Base-by-base conservation (phyloP, 2,329 filamentous ascomycete genomes). In the Phyllachora maydis region DNA sequence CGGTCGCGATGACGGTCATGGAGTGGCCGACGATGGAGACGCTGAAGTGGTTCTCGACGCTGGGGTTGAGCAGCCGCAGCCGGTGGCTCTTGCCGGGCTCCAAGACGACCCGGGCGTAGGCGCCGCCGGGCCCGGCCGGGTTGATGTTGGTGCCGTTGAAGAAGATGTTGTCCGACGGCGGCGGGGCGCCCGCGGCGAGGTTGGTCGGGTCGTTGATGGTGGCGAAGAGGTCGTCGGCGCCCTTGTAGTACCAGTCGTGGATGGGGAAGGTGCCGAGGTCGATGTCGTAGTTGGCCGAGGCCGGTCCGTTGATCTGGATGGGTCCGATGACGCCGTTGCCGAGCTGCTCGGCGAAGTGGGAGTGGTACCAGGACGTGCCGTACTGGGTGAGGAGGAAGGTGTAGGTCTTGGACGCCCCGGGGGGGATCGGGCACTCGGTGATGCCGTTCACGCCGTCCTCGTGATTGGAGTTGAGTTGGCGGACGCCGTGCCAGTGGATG, bases 21-120 rank as follows among this genome's bases (percentile, higher is more conserved):
- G 43, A 44, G 36, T 68, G 62, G 14, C 49, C 48, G 26, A 54
- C 56, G 18, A 64, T 50, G 19, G 59, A 56, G 24, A 67, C 53
- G 2, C 49, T 54, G 32, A 59, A 46, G 11, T 47, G 48, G 29
- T 62, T 39, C 47, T 37, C 53, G 37, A 42, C 62, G 36, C 35
- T 65, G 1, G 52, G 47, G 40, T 61, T 62, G 35, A 61, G 50
- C 18, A 63, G 35, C 2, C 57, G 43, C 16, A 63, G 39, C 7
- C 47, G 49, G 38, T 63, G 54, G 14, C 44, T 48, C 40, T 54
- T 57, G 21, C 50, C 50, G 19, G 46, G 26, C 7, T 34, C 42
- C 24, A 55, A 30, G 15, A 28, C 40, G 19, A 48, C 34, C 14
- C 31, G 34, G 13, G 36, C 38, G 26, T 47, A 45, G n/a, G 30